These are phyloP conservation scores for Citropsis articulata DNA, from an alignment of 345 rosid species.

Conservation along the genomic window DNA sequence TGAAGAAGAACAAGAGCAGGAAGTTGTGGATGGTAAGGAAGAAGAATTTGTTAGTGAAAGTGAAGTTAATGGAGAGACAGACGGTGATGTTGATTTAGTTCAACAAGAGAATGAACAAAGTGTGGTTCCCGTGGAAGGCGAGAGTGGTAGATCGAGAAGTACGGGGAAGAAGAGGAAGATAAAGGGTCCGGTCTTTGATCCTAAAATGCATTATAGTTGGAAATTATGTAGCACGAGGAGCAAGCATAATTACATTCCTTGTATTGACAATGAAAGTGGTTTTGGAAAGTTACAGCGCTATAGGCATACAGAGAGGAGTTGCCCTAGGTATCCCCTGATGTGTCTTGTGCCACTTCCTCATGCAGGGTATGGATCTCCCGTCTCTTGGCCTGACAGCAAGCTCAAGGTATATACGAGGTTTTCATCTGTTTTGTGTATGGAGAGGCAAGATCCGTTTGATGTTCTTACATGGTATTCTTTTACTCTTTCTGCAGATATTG, in stretches of 20 bases:
- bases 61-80: constrained; percentile 39
- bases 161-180: constrained; percentile 48
- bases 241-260: constrained; percentile 94
- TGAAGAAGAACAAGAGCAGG: constrained; percentile 41
- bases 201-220: constrained; percentile 79
- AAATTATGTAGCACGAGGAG: constrained; percentile 79
- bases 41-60: constrained; percentile 40
- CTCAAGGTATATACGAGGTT: constrained; percentile 46
- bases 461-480: constrained; percentile 11
- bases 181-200: constrained; percentile 89
- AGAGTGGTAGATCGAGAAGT: constrained; percentile 26
- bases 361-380: constrained; percentile 69
- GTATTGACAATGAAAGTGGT: constrained; percentile 73
- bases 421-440: background rate
- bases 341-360: constrained; percentile 87
- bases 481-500: constrained; percentile 52
- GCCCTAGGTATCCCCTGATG: constrained; percentile 67
- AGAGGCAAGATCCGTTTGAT: constrained; percentile 16
- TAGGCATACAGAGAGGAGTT: constrained; percentile 86
- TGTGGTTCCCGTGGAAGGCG: constrained; percentile 44
- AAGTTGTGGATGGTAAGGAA: constrained; percentile 53
- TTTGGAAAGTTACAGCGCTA: constrained; percentile 61
- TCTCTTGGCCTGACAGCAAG: constrained; percentile 83
- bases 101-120: constrained; percentile 47
- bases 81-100: constrained; percentile 40